Percentiles rank a stretch among this genome's conserved stretches.
Evolutionary conservation across 306 rosid genomes (phyloP).

Genomic region (Psophocarpus tetragonolobus): DNA sequence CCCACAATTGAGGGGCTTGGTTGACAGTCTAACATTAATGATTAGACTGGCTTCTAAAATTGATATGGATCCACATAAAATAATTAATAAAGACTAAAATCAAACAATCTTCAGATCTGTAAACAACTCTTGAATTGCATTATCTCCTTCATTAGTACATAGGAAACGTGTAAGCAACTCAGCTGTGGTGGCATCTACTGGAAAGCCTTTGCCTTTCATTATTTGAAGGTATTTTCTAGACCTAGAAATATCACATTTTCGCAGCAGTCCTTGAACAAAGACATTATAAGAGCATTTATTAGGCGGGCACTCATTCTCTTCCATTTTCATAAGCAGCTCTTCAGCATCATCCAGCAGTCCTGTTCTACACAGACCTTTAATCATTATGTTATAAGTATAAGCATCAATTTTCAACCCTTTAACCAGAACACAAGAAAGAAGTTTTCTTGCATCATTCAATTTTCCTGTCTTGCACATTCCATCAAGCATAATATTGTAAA

Average conservation of each 20-base stretch:
- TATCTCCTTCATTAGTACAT: slow-evolving; percentile 16
- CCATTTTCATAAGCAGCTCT: slow-evolving; percentile 34
- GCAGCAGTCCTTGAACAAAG: slow-evolving; percentile 39
- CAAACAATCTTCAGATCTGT: slow-evolving; percentile 18
- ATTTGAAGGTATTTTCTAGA: slow-evolving; percentile 26
- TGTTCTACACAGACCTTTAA: slow-evolving; percentile 39
- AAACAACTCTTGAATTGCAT: slow-evolving; percentile 26
- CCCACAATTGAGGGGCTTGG: background rate
- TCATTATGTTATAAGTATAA: slow-evolving; percentile 37
- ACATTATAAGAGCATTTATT: slow-evolving; percentile 34
- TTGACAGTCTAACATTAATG: background rate
- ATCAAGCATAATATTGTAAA: slow-evolving; percentile 39
- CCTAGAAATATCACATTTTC: slow-evolving; percentile 31
- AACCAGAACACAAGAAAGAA: slow-evolving; percentile 11
- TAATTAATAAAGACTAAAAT: background rate
- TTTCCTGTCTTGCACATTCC: slow-evolving; percentile 37
- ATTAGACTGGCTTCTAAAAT: background rate
- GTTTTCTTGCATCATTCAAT: slow-evolving; percentile 27
- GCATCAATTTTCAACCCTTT: slow-evolving; percentile 39
- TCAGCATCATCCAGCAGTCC: slow-evolving; percentile 41
- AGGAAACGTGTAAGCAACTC: slow-evolving; percentile 21
- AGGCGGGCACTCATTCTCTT: slow-evolving; percentile 31
- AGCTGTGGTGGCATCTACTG: slow-evolving; percentile 27
- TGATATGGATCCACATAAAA: background rate
- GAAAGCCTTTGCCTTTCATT: slow-evolving; percentile 28